Conservation (phyloP, 2,329 filamentous ascomycete genomes). For the Paecilomyces fulvus region DNA sequence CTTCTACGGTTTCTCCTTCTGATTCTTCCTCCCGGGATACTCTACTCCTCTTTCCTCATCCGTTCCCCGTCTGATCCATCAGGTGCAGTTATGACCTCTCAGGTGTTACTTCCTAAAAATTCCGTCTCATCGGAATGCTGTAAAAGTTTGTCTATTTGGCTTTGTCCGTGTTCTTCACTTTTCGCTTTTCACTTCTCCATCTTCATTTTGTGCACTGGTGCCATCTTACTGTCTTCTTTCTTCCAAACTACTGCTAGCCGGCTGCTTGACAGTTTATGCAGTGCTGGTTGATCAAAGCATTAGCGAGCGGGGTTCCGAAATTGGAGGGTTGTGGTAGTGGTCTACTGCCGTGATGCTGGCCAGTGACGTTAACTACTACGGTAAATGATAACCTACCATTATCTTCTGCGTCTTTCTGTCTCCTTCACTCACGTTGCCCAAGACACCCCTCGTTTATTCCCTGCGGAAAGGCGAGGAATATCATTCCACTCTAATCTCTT, state of each 20-base stretch:
- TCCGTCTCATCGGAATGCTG: background rate
- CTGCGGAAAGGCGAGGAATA: background rate
- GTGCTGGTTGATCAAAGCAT: background rate
- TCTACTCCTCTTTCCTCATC: background rate
- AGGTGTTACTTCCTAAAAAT: background rate
- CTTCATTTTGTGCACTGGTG: background rate
- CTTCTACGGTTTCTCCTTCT: background rate
- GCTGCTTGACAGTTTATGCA: no score
- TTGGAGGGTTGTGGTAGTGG: background rate
- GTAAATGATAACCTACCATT: background rate
- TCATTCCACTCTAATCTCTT: background rate
- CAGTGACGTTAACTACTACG: background rate
- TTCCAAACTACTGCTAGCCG: background rate
- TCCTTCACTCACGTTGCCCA: background rate
- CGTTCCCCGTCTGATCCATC: background rate
- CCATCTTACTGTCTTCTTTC: background rate
- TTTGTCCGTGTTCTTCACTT: background rate
- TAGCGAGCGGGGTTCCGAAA: background rate
- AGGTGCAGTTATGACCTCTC: background rate
- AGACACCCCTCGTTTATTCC: background rate
- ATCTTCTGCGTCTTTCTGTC: background rate
- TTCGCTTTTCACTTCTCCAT: background rate
- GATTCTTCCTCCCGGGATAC: background rate
- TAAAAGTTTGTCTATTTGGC: background rate
- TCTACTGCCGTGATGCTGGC: background rate